These are phyloP conservation scores for Pichia sp. DNA, from an alignment of 1,139 yeast species.

Conservation along the genomic window DNA sequence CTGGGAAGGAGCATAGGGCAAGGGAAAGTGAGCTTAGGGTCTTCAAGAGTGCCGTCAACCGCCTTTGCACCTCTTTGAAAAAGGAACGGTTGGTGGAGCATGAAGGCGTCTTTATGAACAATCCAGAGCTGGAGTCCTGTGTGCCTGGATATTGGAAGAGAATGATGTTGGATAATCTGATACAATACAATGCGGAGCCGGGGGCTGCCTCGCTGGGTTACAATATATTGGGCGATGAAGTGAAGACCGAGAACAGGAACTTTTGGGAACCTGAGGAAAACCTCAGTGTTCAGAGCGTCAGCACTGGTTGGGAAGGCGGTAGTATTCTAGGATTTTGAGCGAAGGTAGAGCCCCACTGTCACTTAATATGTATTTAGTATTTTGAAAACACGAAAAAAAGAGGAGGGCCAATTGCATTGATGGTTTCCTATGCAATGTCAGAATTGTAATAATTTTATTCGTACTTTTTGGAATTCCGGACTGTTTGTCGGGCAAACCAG, in stretches of 20 bases:
- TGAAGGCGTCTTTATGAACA: constrained; percentile 25
- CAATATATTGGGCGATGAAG: not conserved
- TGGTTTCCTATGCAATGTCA: too few species aligned
- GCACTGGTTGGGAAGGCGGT: constrained; percentile 27
- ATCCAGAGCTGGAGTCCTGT: constrained; percentile 29
- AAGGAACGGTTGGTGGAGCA: constrained; percentile 12
- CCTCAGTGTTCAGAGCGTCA: constrained; percentile 24
- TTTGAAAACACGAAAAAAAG: not conserved
- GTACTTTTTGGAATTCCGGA: too few species aligned
- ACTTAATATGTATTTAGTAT: not conserved
- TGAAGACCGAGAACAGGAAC: constrained; percentile 9
- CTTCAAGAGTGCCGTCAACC: constrained; percentile 3
- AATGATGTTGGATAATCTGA: constrained; percentile 24
- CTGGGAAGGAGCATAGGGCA: not conserved
- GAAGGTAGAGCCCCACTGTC: not conserved
- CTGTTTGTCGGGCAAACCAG: too few species aligned
- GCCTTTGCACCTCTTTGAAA: constrained; percentile 7
- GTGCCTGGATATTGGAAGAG: constrained; percentile 28
- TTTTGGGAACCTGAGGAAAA: constrained; percentile 27
- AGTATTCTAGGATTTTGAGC: constrained; percentile 25
- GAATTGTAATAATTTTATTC: too few species aligned
- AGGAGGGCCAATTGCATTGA: not conserved
- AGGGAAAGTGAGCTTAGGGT: constrained; percentile 1
- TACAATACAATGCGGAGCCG: constrained; percentile 8
- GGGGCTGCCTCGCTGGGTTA: constrained; percentile 1